Conservation (phyloP, 2,329 filamentous ascomycete species). For the Dothistroma pini region DNA sequence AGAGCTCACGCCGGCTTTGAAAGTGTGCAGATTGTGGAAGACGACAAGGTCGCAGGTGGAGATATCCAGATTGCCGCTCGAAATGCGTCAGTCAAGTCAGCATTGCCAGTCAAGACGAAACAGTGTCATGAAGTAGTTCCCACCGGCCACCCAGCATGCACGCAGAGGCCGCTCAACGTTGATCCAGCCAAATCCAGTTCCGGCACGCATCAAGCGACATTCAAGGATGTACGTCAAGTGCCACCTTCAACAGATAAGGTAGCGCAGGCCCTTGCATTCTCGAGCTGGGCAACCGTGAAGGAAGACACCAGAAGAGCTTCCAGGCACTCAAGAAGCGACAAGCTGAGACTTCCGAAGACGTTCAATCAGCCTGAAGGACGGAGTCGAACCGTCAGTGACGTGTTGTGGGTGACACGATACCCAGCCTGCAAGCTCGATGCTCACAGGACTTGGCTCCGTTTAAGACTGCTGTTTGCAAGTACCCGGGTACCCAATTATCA, state of each 20-base stretch:
- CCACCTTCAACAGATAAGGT: not conserved
- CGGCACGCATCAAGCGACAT: slow-evolving; percentile 1
- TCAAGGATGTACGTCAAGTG: slow-evolving; percentile 2
- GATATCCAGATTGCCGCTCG: not conserved
- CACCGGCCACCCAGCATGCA: slow-evolving; percentile 7
- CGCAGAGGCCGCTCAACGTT: slow-evolving; percentile 6
- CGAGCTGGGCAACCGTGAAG: not conserved
- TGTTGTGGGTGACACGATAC: not conserved
- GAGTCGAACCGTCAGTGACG: not conserved
- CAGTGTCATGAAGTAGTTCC: not conserved
- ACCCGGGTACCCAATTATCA: not conserved
- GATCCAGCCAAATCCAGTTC: not conserved
- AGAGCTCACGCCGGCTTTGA: slow-evolving; percentile 3
- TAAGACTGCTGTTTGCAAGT: not conserved
- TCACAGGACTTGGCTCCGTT: slow-evolving; percentile 1
- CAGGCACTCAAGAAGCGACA: not conserved
- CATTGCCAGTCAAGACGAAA: slow-evolving; percentile 2
- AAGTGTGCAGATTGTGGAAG: not conserved
- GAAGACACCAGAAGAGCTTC: not conserved
- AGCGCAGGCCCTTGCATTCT: not conserved
- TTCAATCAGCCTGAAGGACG: not conserved
- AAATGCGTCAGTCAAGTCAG: not conserved
- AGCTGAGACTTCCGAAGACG: not conserved
- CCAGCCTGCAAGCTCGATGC: not conserved
- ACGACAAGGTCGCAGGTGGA: not conserved